Base-by-base conservation (phyloP, 2,329 filamentous ascomycete species). In the Botryosphaeria dothidea region DNA sequence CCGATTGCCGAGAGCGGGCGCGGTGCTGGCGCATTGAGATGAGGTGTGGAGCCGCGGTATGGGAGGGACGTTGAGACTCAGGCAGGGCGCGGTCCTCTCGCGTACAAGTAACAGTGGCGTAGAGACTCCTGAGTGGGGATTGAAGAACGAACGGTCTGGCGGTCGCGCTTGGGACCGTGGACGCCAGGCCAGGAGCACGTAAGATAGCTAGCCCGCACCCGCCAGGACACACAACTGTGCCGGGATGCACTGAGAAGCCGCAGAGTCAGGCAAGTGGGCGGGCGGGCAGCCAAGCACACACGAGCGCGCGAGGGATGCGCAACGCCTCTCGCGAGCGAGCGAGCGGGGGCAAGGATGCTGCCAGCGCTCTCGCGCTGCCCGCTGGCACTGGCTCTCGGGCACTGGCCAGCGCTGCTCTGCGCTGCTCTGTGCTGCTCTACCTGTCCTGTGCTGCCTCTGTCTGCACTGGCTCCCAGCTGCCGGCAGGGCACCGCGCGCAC, bases 1-100 rank as follows among this genome's bases (percentile, higher is more conserved):
- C 54, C 63, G 63, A 65, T 58, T 52, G 25, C 54, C 63, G 63
- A 65, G 63, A 65, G 19, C 43, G 63, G 54, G 45, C 45, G 63
- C 63, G 63, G 56, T 60, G 41, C 52, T 52, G 38, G 63, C 63
- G 63, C 63, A 65, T 65, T 65, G 63, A 65, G 63, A 65, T 65
- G 63, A 65, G 54, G 63, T 51, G 63, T 65, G 63, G 63, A 65
- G 63, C 46, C 63, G 63, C 34, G 27, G 38, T 57, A 29, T 46
- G 62, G 62, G 62, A 56, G 19, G 51, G 51, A 63, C 38, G 36
- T 63, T 56, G 36, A 64, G 61, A 60, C 38, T 45, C 38, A 41
- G 17, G 38, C 56, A 60, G 56, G 56, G 41, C 56, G 38, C 46
- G 57, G 57, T 49, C 13, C 43, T 49, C 45, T 63, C 61, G 61